Evolutionary conservation across 1,139 yeast genomes (phyloP), one percentile per base, ranked within the genome.

Genomic region (Debaryomyces psychrophilus): DNA sequence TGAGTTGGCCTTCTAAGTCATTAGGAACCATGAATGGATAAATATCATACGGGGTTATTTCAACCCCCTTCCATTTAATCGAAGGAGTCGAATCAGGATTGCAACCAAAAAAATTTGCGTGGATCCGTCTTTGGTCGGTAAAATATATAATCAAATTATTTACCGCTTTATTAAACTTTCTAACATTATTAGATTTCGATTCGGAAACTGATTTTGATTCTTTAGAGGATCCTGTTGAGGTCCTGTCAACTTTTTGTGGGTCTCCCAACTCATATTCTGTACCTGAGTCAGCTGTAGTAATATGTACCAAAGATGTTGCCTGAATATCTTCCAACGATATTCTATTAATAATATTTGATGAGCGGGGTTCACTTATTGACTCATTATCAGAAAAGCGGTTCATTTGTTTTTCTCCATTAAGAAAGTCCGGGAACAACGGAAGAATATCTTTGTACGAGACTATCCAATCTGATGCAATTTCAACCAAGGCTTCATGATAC

Each of bases 51-150:
- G 75, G 69, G 0, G 71, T 66, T 2, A 80, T 63, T 15, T 68
- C 64, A 8, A 74, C 61, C 1, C 76, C 76, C 44, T 76, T 77
- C 82, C 82, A 79, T 22, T 59, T 59, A 36, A 76, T 66, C 2
- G 60, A 59, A 0, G 70, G 64, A 25, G 31, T 37, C 9, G 58
- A 58, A 3, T 62, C 59, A 11, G 17, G 12, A 15, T 40, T 22
- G 42, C 71, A 74, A 35, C 59, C 60, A 23, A 70, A 50, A 37
- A 79, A 71, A 37, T 68, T 68, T 8, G 68, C 59, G 44, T 77
- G 67, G 25, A 80, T 76, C 44, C 85, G 60, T 58, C 84, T 66
- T 48, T 80, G 79, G 48, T 80, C 84, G 0, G 84, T 79, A 22
- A 80, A 60, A 51, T 70, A 88, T 1, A 85, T 76, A 4, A 85